Base-by-base conservation (phyloP, 1,139 yeast species). In the Suhomyces kunorum region DNA sequence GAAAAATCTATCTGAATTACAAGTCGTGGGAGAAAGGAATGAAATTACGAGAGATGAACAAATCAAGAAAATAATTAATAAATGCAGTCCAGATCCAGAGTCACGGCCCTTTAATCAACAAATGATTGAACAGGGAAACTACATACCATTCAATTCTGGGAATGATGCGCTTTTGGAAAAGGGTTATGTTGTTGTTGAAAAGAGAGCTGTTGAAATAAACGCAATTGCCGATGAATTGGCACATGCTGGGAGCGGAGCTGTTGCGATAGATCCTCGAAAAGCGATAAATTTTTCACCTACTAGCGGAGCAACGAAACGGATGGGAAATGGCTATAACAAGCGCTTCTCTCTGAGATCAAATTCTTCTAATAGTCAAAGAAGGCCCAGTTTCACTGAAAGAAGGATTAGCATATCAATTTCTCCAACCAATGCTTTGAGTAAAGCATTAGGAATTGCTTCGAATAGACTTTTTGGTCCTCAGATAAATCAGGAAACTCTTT, bases 101-200 rank as follows among this genome's bases (percentile, higher is more conserved):
- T n/a, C 24, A 4, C 24, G 3, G 11, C n/a, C 24, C n/a, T n/a
- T 20, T 20, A 20, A 20, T 20, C 24, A 20, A n/a, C 24, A 9
- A n/a, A n/a, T 9, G 24, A 8, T 4, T 8, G 11, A 20, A 3
- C n/a, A n/a, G 4, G 17, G 6, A 1, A 29, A 29, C 5, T 14
- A 6, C 12, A 18, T 12, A 6, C 20, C 32, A 3, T 36, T 60
- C 11, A 29, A 29, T 29, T 29, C 32, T n/a, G 32, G 15, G 13
- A 55, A 76, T 18, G 83, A 78, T 35, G 58, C 75, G 12, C 66
- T 73, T 26, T 66, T 82, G 41, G 95, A 86, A 51, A 81, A 80
- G 48, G 97, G 89, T 54, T 92, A 92, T 54, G 98, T 92, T 32
- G 95, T 92, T 28, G 92, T 92, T 18, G 98, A 92, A 59, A 90